Evolutionary conservation across 2,329 filamentous ascomycete genomes (phyloP).

Genomic region (Diaporthe australafricana): DNA sequence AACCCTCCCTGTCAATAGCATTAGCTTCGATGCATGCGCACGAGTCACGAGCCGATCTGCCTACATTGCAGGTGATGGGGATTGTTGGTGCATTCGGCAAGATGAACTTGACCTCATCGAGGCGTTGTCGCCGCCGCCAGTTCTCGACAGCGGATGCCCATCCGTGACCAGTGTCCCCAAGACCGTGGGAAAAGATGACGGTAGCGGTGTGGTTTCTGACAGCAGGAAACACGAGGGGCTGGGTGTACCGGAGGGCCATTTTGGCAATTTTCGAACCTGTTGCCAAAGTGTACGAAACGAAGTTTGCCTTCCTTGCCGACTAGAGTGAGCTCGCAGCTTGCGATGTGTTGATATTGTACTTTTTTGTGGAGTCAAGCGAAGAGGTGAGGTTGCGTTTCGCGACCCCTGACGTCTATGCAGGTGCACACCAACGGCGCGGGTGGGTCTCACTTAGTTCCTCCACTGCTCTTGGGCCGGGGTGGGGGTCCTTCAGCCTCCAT

Average conservation of each 20-base stretch:
- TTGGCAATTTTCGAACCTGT: neutral
- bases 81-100: conserved; percentile 91
- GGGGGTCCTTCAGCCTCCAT: neutral
- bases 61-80: conserved; percentile 78
- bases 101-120: conserved; percentile 92
- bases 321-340: neutral
- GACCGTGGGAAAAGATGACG: conserved; percentile 92
- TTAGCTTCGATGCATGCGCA: conserved; percentile 27
- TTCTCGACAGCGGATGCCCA: conserved; percentile 89
- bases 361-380: neutral
- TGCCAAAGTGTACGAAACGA: neutral
- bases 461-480: neutral
- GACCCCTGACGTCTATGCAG: conserved; percentile 13
- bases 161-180: conserved; percentile 85
- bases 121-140: conserved; percentile 82
- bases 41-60: neutral
- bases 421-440: neutral
- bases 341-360: neutral
- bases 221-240: conserved; percentile 80
- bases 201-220: conserved; percentile 89
- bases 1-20: conserved; percentile 60
- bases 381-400: conserved; percentile 8
- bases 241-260: conserved; percentile 46
- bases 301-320: neutral
- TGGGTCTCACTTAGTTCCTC: conserved; percentile 3